A percentile compares a stretch with the other conserved stretches of the same genome.
These are phyloP conservation scores for Cyclotella baltica DNA, from an alignment of 108 stramenopile genomes.

Conservation along the genomic window DNA sequence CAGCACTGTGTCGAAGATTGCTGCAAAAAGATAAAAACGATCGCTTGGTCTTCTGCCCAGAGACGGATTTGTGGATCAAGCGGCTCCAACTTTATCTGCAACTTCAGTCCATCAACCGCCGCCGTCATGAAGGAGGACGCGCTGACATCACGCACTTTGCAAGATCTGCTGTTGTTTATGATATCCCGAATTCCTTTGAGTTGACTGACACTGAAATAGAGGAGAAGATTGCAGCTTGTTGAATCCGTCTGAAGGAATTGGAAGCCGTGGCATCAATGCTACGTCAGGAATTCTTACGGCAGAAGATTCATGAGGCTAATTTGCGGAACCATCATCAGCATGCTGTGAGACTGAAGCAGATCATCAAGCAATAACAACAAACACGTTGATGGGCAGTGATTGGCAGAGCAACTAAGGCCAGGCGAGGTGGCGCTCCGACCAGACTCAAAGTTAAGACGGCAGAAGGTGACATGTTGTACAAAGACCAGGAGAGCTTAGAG, in stretches of 20 bases:
- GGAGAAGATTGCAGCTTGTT: not conserved
- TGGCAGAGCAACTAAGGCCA: not conserved
- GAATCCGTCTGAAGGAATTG: not conserved
- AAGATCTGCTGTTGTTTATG: not conserved
- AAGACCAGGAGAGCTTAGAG: not conserved
- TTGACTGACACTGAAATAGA: not conserved
- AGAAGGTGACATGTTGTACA: not conserved
- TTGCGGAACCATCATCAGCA: not conserved
- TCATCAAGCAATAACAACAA: not conserved
- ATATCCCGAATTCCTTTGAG: not conserved
- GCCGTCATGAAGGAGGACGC: not conserved
- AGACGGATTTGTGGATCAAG: not conserved
- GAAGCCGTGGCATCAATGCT: not conserved
- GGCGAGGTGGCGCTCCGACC: not conserved
- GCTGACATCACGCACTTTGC: not conserved
- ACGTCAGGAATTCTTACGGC: not conserved
- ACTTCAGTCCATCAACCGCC: not conserved
- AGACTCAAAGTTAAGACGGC: not conserved
- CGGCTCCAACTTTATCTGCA: not conserved
- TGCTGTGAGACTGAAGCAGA: not conserved
- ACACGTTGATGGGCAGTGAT: not conserved
- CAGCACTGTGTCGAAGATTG: not conserved
- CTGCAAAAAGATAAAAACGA: not conserved
- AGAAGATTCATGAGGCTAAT: not conserved
- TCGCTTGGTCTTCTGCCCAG: not conserved